These are phyloP conservation scores for Diaporthe vaccinii DNA, from an alignment of 2,329 filamentous ascomycete species.

Conservation along the genomic window DNA sequence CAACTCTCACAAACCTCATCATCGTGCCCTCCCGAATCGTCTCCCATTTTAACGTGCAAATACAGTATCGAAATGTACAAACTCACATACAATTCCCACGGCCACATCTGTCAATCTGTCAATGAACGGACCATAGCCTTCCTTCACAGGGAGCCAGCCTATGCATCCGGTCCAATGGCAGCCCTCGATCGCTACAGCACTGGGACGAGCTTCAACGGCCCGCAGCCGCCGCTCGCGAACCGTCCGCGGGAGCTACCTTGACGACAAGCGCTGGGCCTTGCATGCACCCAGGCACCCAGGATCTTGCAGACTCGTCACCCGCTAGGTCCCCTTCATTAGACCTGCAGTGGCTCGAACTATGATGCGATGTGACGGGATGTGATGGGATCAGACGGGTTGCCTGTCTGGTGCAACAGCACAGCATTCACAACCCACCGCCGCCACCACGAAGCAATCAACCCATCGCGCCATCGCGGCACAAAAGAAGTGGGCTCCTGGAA, in stretches of 20 bases:
- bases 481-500: constrained; percentile 8
- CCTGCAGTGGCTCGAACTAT: constrained; percentile 24
- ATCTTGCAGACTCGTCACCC: constrained; percentile 16
- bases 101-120: background rate
- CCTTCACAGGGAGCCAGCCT: background rate
- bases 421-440: background rate
- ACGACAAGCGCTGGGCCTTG: constrained; percentile 22
- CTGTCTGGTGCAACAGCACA: constrained; percentile 15
- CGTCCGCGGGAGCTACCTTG: constrained; percentile 14
- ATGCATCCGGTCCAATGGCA: constrained; percentile 10
- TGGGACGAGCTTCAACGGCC: constrained; percentile 4
- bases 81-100: background rate
- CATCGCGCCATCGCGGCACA: constrained; percentile 21
- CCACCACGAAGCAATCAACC: constrained; percentile 1
- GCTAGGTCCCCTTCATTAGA: constrained; percentile 27
- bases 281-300: background rate
- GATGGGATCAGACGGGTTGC: constrained; percentile 21
- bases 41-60: background rate
- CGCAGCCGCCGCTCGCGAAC: constrained; percentile 26
- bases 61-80: background rate
- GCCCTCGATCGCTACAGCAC: background rate
- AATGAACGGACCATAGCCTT: background rate
- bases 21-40: background rate
- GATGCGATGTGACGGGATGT: constrained; percentile 25
- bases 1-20: background rate